Conservation (phyloP, 805 yeast genomes). For the Yarrowia sp. region DNA sequence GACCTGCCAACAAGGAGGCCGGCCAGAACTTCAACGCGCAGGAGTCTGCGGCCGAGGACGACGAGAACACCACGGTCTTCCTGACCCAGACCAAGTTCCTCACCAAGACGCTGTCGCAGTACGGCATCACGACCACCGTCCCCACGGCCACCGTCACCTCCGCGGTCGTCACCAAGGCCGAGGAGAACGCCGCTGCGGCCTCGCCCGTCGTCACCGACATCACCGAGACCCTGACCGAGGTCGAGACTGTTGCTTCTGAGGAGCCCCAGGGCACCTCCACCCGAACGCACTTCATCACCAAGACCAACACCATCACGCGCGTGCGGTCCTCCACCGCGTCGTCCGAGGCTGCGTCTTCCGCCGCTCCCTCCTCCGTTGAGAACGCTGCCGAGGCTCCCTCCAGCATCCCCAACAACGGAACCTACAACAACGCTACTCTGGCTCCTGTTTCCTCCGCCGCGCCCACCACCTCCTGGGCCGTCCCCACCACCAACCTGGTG, state of each 20-base stretch:
- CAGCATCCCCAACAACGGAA: background rate
- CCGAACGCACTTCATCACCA: constrained; percentile 1
- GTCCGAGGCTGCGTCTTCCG: background rate
- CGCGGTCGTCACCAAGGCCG: constrained; percentile 1
- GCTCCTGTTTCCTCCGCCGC: background rate
- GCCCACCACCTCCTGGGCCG: background rate
- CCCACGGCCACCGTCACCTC: constrained; percentile 18
- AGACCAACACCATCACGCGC: constrained; percentile 8
- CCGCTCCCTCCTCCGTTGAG: background rate
- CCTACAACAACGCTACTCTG: background rate
- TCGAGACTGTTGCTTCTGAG: constrained; percentile 1
- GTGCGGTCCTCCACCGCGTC: background rate
- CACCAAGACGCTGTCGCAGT: constrained; percentile 21
- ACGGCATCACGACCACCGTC: constrained; percentile 15
- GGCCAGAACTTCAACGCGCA: constrained; percentile 13
- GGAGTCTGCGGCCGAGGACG: background rate
- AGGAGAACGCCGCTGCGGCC: background rate
- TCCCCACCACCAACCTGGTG: background rate
- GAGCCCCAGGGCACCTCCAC: constrained; percentile 14
- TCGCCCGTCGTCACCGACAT: constrained; percentile 10
- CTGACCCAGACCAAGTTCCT: constrained; percentile 14
- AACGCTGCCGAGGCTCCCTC: background rate
- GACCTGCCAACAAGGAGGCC: background rate
- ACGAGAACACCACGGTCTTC: constrained; percentile 13
- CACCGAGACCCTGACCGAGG: constrained; percentile 22